Evolutionary conservation across 495 filamentous ascomycete species (phyloP), one percentile per base, ranked within the genome.

Genomic region (Delitschia confertaspora): DNA sequence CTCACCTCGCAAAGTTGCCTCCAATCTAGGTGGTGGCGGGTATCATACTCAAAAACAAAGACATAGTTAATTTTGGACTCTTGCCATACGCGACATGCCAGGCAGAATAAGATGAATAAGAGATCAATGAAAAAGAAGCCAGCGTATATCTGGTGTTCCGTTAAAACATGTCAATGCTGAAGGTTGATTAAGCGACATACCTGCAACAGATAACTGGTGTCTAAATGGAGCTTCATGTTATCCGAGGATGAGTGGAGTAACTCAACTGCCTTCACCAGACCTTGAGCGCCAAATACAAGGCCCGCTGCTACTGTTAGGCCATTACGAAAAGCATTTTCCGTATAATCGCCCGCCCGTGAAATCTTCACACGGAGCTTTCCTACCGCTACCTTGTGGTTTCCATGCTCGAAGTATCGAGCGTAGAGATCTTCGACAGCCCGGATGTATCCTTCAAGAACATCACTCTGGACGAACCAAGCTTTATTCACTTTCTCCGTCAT

Each of bases 1-100:
- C 52, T 43, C 64, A 79, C 76, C 65, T 87, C 83, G n/a, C 79
- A 68, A 29, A 95, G 69, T 57, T 95, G 81, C 57, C 83, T 79
- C 83, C 88, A 95, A 57, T 95, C 83, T 26, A 96, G 64, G 33
- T 79, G 74, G 64, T 91, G 75, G 52, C 88, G 73, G 32, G 78
- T 76, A 66, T 95, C 87, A 56, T 91, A 93, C 62, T 98, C 91
- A 59, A 98, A 96, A 55, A 96, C 83, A 65, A 98, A 98, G 22
- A 78, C 73, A 61, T 95, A 94, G 58, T 98, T 98, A 57, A 98
- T 85, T 61, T 86, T 89, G 48, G 80, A 76, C 30, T 64, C 67
- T 3, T 78, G 75, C 85, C 87, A 96, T 34, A 93, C 65, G 40
- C 79, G 73, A 57, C 86, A 89, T 54, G 83, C 82, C 23, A 95